A percentile compares a stretch with the other conserved stretches of the same genome.
Conservation (phyloP, 495 filamentous ascomycete genomes). For the Penicillium paradoxum region DNA sequence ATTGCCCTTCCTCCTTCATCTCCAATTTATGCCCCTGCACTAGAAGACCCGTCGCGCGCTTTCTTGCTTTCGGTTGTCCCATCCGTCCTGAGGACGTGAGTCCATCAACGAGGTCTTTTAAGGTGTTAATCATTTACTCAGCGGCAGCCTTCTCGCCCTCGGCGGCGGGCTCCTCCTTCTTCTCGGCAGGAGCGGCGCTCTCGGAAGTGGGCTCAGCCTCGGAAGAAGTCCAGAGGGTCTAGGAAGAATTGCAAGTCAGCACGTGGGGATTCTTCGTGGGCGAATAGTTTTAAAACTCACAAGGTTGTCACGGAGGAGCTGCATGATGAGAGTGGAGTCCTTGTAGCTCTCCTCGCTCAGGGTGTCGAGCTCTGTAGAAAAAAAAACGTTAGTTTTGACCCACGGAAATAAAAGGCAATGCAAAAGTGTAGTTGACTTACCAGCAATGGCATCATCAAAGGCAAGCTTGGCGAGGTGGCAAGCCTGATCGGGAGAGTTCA, state of each 20-base stretch:
- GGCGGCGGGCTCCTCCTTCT: constrained; percentile 53
- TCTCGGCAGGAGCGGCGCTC: constrained; percentile 53
- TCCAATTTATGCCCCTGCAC: constrained; percentile 13
- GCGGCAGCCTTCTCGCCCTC: constrained; percentile 61
- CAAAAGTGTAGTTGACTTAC: constrained; percentile 45
- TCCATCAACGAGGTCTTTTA: constrained; percentile 35
- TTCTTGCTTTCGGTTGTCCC: constrained; percentile 17
- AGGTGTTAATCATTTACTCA: constrained; percentile 40
- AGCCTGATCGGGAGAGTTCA: constrained; percentile 97
- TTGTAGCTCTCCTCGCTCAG: constrained; percentile 99
- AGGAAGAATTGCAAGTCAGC: constrained; percentile 21
- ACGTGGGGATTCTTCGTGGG: not conserved
- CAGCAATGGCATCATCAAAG: constrained; percentile 98
- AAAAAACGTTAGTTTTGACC: constrained; percentile 16
- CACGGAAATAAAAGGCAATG: not conserved
- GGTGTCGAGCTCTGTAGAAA: constrained; percentile 81
- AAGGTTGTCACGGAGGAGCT: constrained; percentile 96
- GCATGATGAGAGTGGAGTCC: constrained; percentile 99
- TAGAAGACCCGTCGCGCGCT: constrained; percentile 15
- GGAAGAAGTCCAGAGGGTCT: constrained; percentile 99
- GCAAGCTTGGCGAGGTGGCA: constrained; percentile 99
- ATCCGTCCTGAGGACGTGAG: constrained; percentile 34
- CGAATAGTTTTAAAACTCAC: constrained; percentile 49
- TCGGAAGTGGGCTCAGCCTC: constrained; percentile 76
- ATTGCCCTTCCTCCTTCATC: constrained; percentile 1